Percentiles rank a stretch among this genome's conserved stretches.
These are phyloP conservation scores for Podospora anserina DNA, from an alignment of 495 filamentous ascomycete species.

Conservation along the genomic window DNA sequence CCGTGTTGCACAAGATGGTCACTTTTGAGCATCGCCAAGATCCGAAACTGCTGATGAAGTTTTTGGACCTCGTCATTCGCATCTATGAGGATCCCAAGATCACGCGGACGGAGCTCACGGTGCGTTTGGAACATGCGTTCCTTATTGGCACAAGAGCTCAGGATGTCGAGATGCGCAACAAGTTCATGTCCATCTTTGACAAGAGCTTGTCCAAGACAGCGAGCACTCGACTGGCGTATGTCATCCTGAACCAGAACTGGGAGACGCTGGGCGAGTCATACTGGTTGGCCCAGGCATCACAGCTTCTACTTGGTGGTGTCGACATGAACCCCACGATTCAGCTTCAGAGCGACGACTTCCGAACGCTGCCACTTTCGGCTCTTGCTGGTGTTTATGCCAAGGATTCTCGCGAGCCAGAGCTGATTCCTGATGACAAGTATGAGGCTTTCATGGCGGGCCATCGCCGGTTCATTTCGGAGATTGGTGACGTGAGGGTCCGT, in stretches of 20 bases:
- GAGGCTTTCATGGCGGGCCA: slow-evolving; percentile 76
- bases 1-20: slow-evolving; percentile 95
- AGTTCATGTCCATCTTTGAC: slow-evolving; percentile 93
- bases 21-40: slow-evolving; percentile 84
- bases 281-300: slow-evolving; percentile 92
- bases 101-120: slow-evolving; percentile 89
- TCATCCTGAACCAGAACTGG: slow-evolving; percentile 94
- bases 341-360: slow-evolving; percentile 80
- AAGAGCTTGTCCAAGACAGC: slow-evolving; percentile 82
- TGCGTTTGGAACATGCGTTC: slow-evolving; percentile 96
- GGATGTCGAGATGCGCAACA: slow-evolving; percentile 94
- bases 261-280: slow-evolving; percentile 90
- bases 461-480: slow-evolving; percentile 72
- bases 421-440: slow-evolving; percentile 76
- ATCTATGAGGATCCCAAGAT: slow-evolving; percentile 98
- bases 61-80: slow-evolving; percentile 90
- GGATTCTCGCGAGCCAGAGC: slow-evolving; percentile 65
- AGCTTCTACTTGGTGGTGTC: slow-evolving; percentile 83
- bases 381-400: slow-evolving; percentile 66
- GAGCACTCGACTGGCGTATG: slow-evolving; percentile 79
- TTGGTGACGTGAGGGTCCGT: slow-evolving; percentile 77
- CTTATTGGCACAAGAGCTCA: slow-evolving; percentile 90
- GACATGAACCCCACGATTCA: slow-evolving; percentile 76
- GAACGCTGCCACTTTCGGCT: slow-evolving; percentile 63
- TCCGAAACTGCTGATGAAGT: slow-evolving; percentile 79